These are phyloP conservation scores for Amylostereum chailletii DNA, from an alignment of 1,284 basidiomycete genomes.

Conservation along the genomic window DNA sequence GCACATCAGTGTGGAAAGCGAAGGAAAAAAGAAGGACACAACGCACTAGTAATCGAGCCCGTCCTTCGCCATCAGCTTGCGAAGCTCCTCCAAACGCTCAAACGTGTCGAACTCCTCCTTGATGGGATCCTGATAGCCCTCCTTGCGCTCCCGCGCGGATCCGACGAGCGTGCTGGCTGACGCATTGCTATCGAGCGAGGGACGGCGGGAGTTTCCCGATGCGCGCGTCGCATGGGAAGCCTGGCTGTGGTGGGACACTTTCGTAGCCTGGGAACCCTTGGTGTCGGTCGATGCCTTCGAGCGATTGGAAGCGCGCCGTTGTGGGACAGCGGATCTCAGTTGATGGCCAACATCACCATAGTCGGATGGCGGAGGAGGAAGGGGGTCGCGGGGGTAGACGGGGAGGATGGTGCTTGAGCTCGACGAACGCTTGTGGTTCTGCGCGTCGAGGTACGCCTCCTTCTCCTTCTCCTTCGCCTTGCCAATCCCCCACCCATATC, in stretches of 20 bases:
- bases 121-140: conserved; percentile 50
- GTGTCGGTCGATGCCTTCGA: conserved; percentile 16
- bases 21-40: conserved; percentile 1
- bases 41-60: conserved; percentile 82
- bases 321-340: conserved; percentile 20
- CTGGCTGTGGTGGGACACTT: conserved; percentile 2
- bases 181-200: conserved; percentile 32
- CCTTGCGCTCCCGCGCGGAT: conserved; percentile 58
- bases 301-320: conserved; percentile 24
- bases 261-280: background rate
- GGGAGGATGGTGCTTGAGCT: conserved; percentile 28
- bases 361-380: conserved; percentile 28
- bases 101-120: conserved; percentile 46
- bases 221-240: conserved; percentile 11
- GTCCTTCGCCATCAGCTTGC: conserved; percentile 65
- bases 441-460: conserved; percentile 23
- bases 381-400: conserved; percentile 20
- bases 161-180: conserved; percentile 67
- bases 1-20: background rate
- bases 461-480: conserved; percentile 42
- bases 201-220: conserved; percentile 8
- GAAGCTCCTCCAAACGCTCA: conserved; percentile 56
- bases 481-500: conserved; percentile 61
- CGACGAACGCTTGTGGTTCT: conserved; percentile 16
- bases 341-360: conserved; percentile 29